phyloP scores from a whole-genome alignment of 805 yeast species.

The Kodamaea fukazawae region DNA sequence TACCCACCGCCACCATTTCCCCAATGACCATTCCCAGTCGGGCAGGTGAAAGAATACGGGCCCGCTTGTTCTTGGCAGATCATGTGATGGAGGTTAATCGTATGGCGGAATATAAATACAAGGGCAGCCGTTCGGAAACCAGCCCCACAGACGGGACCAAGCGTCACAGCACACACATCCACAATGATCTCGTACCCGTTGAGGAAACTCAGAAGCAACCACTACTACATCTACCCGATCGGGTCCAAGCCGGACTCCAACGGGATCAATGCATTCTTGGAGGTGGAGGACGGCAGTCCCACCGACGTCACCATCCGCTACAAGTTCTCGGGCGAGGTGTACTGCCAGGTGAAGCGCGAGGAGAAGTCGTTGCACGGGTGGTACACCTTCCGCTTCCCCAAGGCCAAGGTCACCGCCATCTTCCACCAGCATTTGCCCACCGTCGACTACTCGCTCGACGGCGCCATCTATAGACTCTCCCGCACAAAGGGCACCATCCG shows the following conservation, averaged over 20 bases:
- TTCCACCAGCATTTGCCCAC: constrained; percentile 3
- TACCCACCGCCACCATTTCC: too few species aligned
- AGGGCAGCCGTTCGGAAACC: too few species aligned
- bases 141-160: too few species aligned
- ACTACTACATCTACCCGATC: not conserved
- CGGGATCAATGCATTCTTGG: not conserved
- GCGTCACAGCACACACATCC: too few species aligned
- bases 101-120: too few species aligned
- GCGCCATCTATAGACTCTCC: not conserved
- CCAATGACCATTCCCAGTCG: too few species aligned
- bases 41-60: too few species aligned
- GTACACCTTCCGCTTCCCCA: constrained; percentile 4
- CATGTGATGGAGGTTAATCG: too few species aligned
- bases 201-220: too few species aligned
- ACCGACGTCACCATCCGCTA: not conserved
- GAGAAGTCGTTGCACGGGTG: constrained; percentile 2
- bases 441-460: constrained; percentile 1
- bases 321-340: not conserved
- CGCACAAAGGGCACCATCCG: not conserved
- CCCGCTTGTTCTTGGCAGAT: too few species aligned
- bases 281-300: not conserved
- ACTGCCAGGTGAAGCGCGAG: constrained; percentile 1
- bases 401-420: constrained; percentile 3
- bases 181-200: too few species aligned
- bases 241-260: not conserved